Percentiles rank a stretch among this genome's conserved stretches.
These are phyloP conservation scores for Didymella pomorum DNA, from an alignment of 2,329 filamentous ascomycete species.

Conservation along the genomic window DNA sequence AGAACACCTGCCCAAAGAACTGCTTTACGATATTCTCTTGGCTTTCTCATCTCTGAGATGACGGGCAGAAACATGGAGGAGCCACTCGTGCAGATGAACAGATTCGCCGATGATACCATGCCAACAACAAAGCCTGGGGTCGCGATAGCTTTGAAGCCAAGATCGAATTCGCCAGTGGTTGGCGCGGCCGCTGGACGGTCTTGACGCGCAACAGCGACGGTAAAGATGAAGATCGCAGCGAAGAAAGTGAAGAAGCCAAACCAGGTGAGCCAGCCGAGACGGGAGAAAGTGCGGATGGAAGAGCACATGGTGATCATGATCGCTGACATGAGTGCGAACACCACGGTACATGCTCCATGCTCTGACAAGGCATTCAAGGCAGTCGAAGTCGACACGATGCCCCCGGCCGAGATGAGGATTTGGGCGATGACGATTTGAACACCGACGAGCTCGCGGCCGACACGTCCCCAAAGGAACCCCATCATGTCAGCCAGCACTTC, in stretches of 20 bases:
- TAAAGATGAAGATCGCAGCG: conserved; percentile 9
- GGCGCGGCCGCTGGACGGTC: conserved; percentile 1
- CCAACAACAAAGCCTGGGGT: not conserved
- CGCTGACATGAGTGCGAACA: conserved; percentile 1
- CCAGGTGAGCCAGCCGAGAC: conserved; percentile 7
- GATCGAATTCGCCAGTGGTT: not conserved
- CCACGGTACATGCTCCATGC: conserved; percentile 1
- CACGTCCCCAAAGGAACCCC: conserved; percentile 3
- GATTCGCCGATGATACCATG: conserved; percentile 3
- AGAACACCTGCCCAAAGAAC: conserved; percentile 3
- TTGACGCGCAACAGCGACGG: conserved; percentile 6
- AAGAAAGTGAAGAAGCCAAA: conserved; percentile 7
- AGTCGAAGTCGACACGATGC: conserved; percentile 7
- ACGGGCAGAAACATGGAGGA: conserved; percentile 8
- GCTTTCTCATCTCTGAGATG: conserved; percentile 6
- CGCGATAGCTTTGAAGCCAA: conserved; percentile 2
- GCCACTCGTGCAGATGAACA: conserved; percentile 5
- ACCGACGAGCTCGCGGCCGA: conserved; percentile 3
- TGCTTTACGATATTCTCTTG: conserved; percentile 1
- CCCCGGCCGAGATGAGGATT: conserved; percentile 2
- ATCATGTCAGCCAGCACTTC: conserved; percentile 7
- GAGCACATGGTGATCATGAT: conserved; percentile 6
- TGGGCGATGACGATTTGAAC: conserved; percentile 3
- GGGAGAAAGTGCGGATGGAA: conserved; percentile 4
- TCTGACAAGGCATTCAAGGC: conserved; percentile 2